Percentiles rank a stretch among this genome's conserved stretches.
Conservation (phyloP, 805 yeast genomes). For the Metschnikowia santaceciliae region DNA sequence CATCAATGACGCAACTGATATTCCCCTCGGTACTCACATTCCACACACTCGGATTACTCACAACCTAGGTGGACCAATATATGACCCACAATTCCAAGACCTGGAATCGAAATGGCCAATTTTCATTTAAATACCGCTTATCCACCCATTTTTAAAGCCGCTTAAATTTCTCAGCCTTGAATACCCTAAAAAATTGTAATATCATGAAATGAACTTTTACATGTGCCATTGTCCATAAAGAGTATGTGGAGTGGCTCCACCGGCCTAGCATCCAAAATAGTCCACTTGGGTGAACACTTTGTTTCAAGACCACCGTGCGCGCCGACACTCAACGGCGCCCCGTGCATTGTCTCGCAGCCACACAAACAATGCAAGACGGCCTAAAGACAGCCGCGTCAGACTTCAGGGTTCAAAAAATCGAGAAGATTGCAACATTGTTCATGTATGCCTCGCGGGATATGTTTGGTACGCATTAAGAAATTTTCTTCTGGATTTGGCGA, state of each 20-base stretch:
- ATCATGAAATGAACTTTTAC: too few species aligned
- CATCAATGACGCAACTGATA: not conserved
- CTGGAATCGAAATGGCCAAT: not conserved
- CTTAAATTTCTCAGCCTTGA: not conserved
- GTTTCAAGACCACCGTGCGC: not conserved
- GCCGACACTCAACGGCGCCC: not conserved
- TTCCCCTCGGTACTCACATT: not conserved
- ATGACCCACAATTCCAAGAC: not conserved
- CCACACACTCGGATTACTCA: not conserved
- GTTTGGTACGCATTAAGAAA: not conserved
- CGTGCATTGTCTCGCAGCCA: not conserved
- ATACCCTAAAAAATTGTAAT: not conserved
- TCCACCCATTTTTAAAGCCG: not conserved
- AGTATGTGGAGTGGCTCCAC: not conserved
- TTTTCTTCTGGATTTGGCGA: not conserved
- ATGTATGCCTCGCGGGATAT: not conserved
- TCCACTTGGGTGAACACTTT: not conserved
- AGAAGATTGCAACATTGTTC: not conserved
- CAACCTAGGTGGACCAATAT: not conserved
- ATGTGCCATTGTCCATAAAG: not conserved
- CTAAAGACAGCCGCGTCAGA: not conserved
- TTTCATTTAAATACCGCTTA: not conserved
- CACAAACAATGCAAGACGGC: not conserved
- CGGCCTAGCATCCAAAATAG: not conserved
- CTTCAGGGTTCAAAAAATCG: not conserved